Conservation (phyloP, 2,329 filamentous ascomycete species). For the Diaporthe longicolla region DNA sequence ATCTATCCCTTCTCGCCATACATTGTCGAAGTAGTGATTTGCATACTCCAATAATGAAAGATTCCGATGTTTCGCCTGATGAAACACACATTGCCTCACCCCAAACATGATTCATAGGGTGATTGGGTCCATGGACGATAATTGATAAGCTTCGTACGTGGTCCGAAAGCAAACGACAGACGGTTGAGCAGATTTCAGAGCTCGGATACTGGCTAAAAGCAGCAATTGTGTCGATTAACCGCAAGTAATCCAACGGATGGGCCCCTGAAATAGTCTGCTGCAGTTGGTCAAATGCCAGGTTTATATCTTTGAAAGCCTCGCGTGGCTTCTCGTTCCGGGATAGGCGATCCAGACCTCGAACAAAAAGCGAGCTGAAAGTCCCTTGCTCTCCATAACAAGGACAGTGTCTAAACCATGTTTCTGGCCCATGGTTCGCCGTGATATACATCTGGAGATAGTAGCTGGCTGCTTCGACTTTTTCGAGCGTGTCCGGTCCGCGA, state of each 20-base stretch:
- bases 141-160: neutral
- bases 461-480: conserved; percentile 11
- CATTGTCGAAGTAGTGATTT: neutral
- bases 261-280: conserved; percentile 1
- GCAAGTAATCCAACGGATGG: conserved; percentile 23
- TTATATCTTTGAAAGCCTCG: conserved; percentile 22
- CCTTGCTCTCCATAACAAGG: conserved; percentile 17
- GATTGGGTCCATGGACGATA: conserved; percentile 10
- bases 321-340: neutral
- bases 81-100: conserved; percentile 1
- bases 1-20: neutral
- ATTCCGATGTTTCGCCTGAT: neutral
- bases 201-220: conserved; percentile 21
- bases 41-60: neutral
- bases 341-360: conserved; percentile 26
- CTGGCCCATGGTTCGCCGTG: neutral
- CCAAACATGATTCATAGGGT: conserved; percentile 18
- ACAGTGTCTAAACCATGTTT: neutral
- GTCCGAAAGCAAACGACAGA: conserved; percentile 31
- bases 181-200: conserved; percentile 1
- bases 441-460: conserved; percentile 2
- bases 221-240: neutral
- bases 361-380: conserved; percentile 8
- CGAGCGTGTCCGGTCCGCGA: conserved; percentile 15
- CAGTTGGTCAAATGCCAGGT: conserved; percentile 29